Base-by-base conservation (phyloP, 306 rosid genomes). In the Senna tora region DNA sequence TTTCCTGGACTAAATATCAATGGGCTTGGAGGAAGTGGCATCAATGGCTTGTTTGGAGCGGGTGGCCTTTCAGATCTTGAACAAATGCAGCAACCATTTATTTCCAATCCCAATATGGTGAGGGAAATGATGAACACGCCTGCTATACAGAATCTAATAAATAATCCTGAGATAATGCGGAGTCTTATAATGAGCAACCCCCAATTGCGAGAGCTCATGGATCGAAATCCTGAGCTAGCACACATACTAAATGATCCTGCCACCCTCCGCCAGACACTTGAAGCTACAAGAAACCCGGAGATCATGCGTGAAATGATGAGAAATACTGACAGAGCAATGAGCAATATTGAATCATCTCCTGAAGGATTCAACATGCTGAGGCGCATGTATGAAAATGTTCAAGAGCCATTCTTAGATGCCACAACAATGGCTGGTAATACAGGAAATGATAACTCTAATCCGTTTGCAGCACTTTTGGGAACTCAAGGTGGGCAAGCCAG, bases 251-350 rank as follows among this genome's bases (percentile, higher is more conserved):
- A 92, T 72, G 97, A 92, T 87, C 97, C 97, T 34, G 79, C 84
- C 71, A 89, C 88, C 25, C 91, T 92, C 36, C 91, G 90, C 34
- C 97, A 89, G 81, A 89, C 96, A 49, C 89, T 92, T 38, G 97
- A 92, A 79, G 96, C 93, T 56, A 87, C 97, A 51, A 89, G 96
- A 76, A 92, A 92, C 74, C 96, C 97, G 19, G 97, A 92, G 84
- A 87, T 89, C 74, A 89, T 92, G 97, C 96, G 93, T 13, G 97
- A 92, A 87, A 92, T 92, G 93, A 92, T 92, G 97, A 81, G 97
- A 60, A 92, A 89, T 80, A 92, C 91, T 41, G 97, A 92, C 67
- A 86, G 97, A 78, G 96, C 96, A 39, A 92, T 92, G 96, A 92
- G 93, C 86, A 92, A 92, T 79, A 89, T 92, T 65, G 96, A 92